phyloP scores from a whole-genome alignment of 768 basidiomycete genomes.

The Pleurotus ostreatus region DNA sequence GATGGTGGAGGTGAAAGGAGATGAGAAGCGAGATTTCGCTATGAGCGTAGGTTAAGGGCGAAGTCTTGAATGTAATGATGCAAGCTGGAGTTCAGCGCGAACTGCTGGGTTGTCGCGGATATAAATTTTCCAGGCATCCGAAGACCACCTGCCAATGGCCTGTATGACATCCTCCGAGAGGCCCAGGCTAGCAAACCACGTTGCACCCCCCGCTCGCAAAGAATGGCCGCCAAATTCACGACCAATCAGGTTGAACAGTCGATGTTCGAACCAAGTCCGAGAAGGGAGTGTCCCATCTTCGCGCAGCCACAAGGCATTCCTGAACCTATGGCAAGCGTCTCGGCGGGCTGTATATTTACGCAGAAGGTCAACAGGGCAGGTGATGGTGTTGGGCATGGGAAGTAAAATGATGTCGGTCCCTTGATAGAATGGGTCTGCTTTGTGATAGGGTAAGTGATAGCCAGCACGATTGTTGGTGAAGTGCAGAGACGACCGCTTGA shows the following conservation, averaged over 20 bases:
- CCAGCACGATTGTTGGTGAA: too few relatives aligned
- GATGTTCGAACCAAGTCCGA: slow-evolving; percentile 27
- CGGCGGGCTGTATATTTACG: slow-evolving; percentile 18
- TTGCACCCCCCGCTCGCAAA: slow-evolving; percentile 37
- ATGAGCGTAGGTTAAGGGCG: too few relatives aligned
- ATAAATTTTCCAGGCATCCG: slow-evolving; percentile 30
- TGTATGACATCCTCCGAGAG: slow-evolving; percentile 28
- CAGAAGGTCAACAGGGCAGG: slow-evolving; percentile 16
- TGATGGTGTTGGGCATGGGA: not conserved
- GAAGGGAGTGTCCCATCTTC: slow-evolving; percentile 26
- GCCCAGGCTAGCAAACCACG: slow-evolving; percentile 27
- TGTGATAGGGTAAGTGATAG: slow-evolving; percentile 20
- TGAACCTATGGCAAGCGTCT: slow-evolving; percentile 20
- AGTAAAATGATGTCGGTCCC: slow-evolving; percentile 19
- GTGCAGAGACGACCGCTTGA: too few relatives aligned
- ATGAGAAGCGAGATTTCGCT: too few relatives aligned
- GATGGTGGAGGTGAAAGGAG: too few relatives aligned
- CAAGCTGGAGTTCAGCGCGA: too few relatives aligned
- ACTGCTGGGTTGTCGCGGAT: slow-evolving; percentile 31
- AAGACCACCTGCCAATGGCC: slow-evolving; percentile 34
- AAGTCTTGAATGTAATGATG: too few relatives aligned
- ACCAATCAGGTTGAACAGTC: slow-evolving; percentile 21
- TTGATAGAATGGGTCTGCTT: slow-evolving; percentile 28
- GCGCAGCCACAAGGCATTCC: slow-evolving; percentile 29
- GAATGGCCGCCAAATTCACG: slow-evolving; percentile 28